Percentiles rank a stretch among this genome's conserved stretches.
Evolutionary conservation across 768 basidiomycete genomes (phyloP).

Genomic region (Boletellus ananiceps): DNA sequence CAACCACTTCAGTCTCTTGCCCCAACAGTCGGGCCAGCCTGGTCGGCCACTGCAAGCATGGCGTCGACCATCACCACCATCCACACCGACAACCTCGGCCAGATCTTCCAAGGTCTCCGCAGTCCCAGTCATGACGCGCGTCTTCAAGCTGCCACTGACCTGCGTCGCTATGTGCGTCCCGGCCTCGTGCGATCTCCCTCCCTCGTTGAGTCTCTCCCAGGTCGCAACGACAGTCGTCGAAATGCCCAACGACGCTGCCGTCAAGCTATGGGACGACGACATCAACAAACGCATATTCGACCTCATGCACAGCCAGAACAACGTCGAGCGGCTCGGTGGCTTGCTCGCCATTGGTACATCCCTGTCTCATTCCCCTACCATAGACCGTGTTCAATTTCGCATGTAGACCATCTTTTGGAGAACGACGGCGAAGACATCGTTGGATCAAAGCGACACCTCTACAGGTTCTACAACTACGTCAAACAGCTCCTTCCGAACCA

Average conservation of each 20-base stretch:
- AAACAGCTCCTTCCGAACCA: constrained; percentile 87
- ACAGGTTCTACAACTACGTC: constrained; percentile 89
- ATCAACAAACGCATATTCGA: constrained; percentile 78
- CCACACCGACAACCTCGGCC: constrained; percentile 57
- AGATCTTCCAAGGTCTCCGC: constrained; percentile 65
- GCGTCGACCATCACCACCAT: constrained; percentile 53
- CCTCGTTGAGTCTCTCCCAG: constrained; percentile 35
- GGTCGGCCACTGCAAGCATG: constrained; percentile 40
- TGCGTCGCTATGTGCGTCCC: constrained; percentile 66
- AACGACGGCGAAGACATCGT: constrained; percentile 76
- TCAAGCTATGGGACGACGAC: constrained; percentile 82
- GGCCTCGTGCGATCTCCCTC: constrained; percentile 6
- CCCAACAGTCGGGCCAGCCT: background rate
- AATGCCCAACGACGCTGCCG: constrained; percentile 75
- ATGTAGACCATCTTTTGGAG: constrained; percentile 66
- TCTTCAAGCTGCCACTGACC: constrained; percentile 62
- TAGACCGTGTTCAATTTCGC: constrained; percentile 7
- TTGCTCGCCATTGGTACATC: constrained; percentile 78
- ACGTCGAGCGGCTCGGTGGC: constrained; percentile 79
- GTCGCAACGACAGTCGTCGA: constrained; percentile 70
- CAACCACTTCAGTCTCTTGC: constrained; percentile 15
- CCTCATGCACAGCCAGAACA: constrained; percentile 76
- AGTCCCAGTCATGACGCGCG: constrained; percentile 62
- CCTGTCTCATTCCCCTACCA: background rate
- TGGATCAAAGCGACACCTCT: constrained; percentile 75